phyloP scores from a whole-genome alignment of 768 basidiomycete genomes.

The Naganishia antarctica region DNA sequence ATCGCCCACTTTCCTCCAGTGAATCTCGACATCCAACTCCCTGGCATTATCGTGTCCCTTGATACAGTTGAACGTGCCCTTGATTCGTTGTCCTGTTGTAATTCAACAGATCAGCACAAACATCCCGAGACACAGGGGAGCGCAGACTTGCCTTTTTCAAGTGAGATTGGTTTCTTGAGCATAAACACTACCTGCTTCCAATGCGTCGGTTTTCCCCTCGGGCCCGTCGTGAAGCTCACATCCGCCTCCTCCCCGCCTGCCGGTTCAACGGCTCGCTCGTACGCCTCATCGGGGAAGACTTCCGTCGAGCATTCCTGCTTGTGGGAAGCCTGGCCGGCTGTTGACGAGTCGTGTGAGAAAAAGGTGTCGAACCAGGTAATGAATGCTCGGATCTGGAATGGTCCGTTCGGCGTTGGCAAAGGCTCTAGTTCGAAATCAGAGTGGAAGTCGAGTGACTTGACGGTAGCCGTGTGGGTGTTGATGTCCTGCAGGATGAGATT shows the following conservation, averaged over 20 bases:
- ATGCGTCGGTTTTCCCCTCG: constrained; percentile 78
- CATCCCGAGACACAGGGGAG: neutral
- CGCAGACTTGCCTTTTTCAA: constrained; percentile 61
- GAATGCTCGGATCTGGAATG: constrained; percentile 52
- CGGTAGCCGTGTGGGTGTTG: constrained; percentile 60
- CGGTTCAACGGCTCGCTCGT: constrained; percentile 28
- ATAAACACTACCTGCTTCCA: constrained; percentile 96
- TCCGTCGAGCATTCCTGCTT: constrained; percentile 56
- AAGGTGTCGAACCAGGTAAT: constrained; percentile 93
- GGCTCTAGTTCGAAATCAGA: constrained; percentile 64
- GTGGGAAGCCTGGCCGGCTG: constrained; percentile 56
- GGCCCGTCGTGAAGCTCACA: constrained; percentile 72
- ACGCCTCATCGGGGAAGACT: constrained; percentile 39
- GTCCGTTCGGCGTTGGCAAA: constrained; percentile 47
- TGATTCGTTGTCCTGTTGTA: constrained; percentile 63
- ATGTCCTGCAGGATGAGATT: constrained; percentile 62
- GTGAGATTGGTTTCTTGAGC: constrained; percentile 69
- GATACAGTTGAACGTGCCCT: constrained; percentile 73
- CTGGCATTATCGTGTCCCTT: constrained; percentile 77
- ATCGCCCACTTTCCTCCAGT: constrained; percentile 50
- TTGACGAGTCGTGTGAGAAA: constrained; percentile 57
- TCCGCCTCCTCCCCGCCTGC: constrained; percentile 13
- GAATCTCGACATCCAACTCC: constrained; percentile 87
- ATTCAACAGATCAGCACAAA: constrained; percentile 1
- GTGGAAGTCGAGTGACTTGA: constrained; percentile 72